A percentile compares a stretch with the other conserved stretches of the same genome.
These are phyloP conservation scores for Spinacia oleracea DNA, from an alignment of 179 eudicot genomes.

Conservation along the genomic window DNA sequence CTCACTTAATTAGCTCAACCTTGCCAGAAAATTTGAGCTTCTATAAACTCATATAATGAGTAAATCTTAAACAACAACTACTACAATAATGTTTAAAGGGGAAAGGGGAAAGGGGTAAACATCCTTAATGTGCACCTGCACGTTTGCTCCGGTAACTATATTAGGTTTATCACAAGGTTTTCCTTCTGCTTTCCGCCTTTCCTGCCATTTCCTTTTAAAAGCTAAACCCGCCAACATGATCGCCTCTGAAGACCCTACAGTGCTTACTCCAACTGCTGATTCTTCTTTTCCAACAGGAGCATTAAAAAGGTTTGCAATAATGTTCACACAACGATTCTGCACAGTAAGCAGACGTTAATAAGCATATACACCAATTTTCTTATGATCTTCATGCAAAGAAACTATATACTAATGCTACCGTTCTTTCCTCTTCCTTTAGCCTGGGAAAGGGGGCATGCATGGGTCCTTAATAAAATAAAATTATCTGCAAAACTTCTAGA, in stretches of 20 bases:
- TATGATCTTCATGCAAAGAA: not conserved
- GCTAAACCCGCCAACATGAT: slow-evolving; percentile 31
- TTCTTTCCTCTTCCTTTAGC: not conserved
- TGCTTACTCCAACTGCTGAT: slow-evolving; percentile 24
- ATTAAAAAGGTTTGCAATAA: slow-evolving; percentile 28
- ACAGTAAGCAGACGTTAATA: not conserved
- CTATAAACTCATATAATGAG: too few relatives aligned
- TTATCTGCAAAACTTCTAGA: not conserved
- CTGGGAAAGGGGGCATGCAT: not conserved
- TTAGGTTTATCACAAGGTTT: slow-evolving; percentile 25
- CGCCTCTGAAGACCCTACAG: slow-evolving; percentile 32
- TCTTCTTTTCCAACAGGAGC: slow-evolving; percentile 28
- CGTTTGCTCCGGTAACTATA: slow-evolving; percentile 23
- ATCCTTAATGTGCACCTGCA: slow-evolving; percentile 5
- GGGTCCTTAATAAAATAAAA: not conserved
- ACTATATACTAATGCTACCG: not conserved
- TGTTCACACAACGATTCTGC: slow-evolving; percentile 29
- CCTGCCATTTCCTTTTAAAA: slow-evolving; percentile 31
- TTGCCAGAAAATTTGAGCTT: not conserved
- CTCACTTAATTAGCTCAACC: not conserved
- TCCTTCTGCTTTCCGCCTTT: slow-evolving; percentile 19
- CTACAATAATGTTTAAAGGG: not conserved
- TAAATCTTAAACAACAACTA: not conserved
- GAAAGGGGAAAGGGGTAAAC: not conserved
- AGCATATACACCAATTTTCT: not conserved